Base-by-base conservation (phyloP, 2,329 filamentous ascomycete species). In the Graphilbum ipis-grandicollis region DNA sequence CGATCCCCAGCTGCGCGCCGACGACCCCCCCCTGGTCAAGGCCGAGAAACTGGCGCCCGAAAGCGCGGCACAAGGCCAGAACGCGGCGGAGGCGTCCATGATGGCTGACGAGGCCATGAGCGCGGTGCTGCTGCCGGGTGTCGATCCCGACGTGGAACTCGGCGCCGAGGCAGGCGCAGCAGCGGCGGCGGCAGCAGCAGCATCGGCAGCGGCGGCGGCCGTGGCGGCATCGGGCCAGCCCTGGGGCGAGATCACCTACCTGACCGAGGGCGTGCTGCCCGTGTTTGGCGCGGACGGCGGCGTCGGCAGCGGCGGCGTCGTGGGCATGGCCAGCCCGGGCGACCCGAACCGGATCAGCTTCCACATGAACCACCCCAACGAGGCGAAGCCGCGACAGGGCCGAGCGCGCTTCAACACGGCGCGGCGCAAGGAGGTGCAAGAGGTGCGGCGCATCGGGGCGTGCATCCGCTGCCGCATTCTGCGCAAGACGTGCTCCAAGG, bases 381-480 rank as follows among this genome's bases (percentile, higher is more conserved):
- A 65, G 14, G 44, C 50, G 10, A 61, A 60, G 37, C 57, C 63
- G 2, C 63, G 64, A 14, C 63, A 75, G 45, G 62, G 64, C 8
- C 64, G 72, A 9, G 67, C 69, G 4, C 60, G 67, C 9, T 77
- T 77, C 44, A 68, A 65, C 17, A 59, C 68, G 5, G 57, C 56
- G 1, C 61, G 74, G n/a, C 61, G 74, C 18, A 74, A 70, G 48
- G 69, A 78, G 47, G 73, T 79, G 2, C 71, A 75, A 44, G 68
- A 72, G 43, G 69, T 78, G 18, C 66, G 74, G 19, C 72, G 73
- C 46, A 65, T 73, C 26, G 74, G 74, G 6, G 73, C 74, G 12
- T 79, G 74, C 45, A 75, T 77, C 36, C 60, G 74, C 32, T 79
- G 74, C 47, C 64, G 72, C 28, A 76, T 78, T 42, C 53, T 79